Conservation (phyloP, 2,329 filamentous ascomycete species). For the Bisporella sp. region DNA sequence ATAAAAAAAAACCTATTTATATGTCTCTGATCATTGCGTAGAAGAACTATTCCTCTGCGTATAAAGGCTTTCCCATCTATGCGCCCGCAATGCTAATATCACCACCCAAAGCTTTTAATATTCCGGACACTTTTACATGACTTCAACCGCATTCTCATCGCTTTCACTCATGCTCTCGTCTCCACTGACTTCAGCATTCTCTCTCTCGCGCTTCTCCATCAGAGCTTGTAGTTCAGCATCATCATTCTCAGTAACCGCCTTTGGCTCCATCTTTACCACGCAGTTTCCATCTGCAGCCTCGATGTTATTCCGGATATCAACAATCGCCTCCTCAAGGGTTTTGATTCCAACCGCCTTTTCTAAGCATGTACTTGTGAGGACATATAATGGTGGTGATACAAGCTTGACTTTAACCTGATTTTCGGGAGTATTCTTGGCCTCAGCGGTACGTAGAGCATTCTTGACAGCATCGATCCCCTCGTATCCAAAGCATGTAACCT, state of each 20-base stretch:
- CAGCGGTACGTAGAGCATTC: conserved; percentile 80
- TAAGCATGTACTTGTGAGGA: conserved; percentile 89
- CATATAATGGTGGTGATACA: conserved; percentile 95
- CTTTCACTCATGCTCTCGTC: conserved; percentile 95
- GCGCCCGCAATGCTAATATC: conserved; percentile 25
- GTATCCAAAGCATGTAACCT: conserved; percentile 92
- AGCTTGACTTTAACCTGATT: conserved; percentile 97
- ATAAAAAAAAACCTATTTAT: too few species aligned
- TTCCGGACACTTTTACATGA: conserved; percentile 30
- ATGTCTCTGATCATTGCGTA: too few species aligned
- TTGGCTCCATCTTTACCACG: conserved; percentile 95
- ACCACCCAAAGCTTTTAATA: conserved; percentile 3
- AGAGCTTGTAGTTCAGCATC: conserved; percentile 94
- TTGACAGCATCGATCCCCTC: conserved; percentile 99
- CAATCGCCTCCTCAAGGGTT: conserved; percentile 80
- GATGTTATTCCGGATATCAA: conserved; percentile 78
- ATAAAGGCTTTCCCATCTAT: conserved; percentile 10
- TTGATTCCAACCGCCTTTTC: conserved; percentile 86
- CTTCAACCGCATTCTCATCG: conserved; percentile 72
- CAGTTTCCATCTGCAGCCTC: conserved; percentile 70
- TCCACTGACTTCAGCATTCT: conserved; percentile 96
- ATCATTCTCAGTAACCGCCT: conserved; percentile 97
- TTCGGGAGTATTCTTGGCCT: conserved; percentile 85
- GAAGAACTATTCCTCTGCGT: too few species aligned
- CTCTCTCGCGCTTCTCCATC: conserved; percentile 97